Percentiles rank a stretch among this genome's conserved stretches.
Conservation (phyloP, 1,139 yeast species). For the Hemisphaericaspora lyxosophila region DNA sequence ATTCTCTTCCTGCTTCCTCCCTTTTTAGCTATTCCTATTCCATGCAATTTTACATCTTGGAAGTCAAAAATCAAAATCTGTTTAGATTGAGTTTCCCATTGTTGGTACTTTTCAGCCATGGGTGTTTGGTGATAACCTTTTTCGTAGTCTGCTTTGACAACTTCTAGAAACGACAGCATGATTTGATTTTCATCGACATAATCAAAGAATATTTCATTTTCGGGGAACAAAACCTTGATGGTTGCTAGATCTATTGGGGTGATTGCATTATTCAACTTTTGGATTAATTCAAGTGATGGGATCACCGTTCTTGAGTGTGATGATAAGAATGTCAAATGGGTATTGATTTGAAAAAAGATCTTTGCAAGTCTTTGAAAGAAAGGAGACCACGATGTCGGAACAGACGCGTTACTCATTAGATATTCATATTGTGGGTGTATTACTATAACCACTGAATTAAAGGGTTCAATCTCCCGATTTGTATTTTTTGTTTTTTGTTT, state of each 20-base stretch:
- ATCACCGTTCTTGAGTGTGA: constrained; percentile 44
- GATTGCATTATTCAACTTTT: constrained; percentile 32
- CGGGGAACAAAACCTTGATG: constrained; percentile 63
- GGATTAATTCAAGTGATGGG: constrained; percentile 38
- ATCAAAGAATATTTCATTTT: constrained; percentile 61
- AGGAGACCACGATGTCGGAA: constrained; percentile 10
- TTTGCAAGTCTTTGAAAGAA: constrained; percentile 18
- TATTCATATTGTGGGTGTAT: not conserved
- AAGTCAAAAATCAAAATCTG: constrained; percentile 76
- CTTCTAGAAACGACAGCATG: constrained; percentile 30
- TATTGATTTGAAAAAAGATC: constrained; percentile 35
- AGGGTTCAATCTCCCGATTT: no score
- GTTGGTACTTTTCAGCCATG: constrained; percentile 31
- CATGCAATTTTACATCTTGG: constrained; percentile 59
- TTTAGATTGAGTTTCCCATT: constrained; percentile 23
- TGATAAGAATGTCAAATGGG: constrained; percentile 43
- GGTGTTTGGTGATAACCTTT: constrained; percentile 44
- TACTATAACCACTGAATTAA: no score
- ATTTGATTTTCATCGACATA: constrained; percentile 76
- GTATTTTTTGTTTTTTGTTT: no score
- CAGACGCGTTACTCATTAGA: not conserved
- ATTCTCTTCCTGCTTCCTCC: constrained; percentile 20
- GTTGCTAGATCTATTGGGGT: constrained; percentile 57
- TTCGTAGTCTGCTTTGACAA: constrained; percentile 37
- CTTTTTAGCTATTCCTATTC: constrained; percentile 33